Evolutionary conservation across 2,329 filamentous ascomycete species (phyloP).

Genomic region (Exophiala sideris): DNA sequence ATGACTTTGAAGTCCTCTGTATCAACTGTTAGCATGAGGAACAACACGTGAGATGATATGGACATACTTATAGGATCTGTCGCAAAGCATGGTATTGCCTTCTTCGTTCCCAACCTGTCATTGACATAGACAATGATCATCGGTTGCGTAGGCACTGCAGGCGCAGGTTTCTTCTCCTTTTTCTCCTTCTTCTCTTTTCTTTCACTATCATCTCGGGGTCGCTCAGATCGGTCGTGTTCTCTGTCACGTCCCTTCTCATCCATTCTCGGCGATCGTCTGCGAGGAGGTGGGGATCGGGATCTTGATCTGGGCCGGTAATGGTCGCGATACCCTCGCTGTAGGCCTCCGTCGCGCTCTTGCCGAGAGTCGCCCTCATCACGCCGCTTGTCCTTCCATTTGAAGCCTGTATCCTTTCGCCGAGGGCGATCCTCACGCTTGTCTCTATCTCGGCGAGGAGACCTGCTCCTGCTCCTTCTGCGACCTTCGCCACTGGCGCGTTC

Average conservation of each 20-base stretch:
- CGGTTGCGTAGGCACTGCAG: slow-evolving; percentile 56
- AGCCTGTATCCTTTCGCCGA: slow-evolving; percentile 43
- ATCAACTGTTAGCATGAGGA: slow-evolving; percentile 16
- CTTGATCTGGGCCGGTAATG: slow-evolving; percentile 37
- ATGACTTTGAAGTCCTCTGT: slow-evolving; percentile 78
- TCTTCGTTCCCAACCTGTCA: slow-evolving; percentile 93
- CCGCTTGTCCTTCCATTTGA: slow-evolving; percentile 50
- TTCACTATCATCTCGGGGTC: slow-evolving; percentile 9
- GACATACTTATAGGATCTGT: slow-evolving; percentile 68
- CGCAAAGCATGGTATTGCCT: slow-evolving; percentile 82
- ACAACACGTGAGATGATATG: not conserved
- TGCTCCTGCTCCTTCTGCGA: slow-evolving; percentile 44
- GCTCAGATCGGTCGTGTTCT: slow-evolving; percentile 25
- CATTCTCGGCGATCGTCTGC: slow-evolving; percentile 11
- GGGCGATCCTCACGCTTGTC: slow-evolving; percentile 35
- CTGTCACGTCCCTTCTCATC: slow-evolving; percentile 29
- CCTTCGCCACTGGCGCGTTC: slow-evolving; percentile 26
- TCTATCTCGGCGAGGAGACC: slow-evolving; percentile 40
- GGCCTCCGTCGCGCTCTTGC: slow-evolving; percentile 44
- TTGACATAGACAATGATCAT: slow-evolving; percentile 96
- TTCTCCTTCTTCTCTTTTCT: slow-evolving; percentile 26
- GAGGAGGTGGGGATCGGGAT: slow-evolving; percentile 35
- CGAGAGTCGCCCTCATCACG: slow-evolving; percentile 40
- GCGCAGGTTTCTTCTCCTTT: slow-evolving; percentile 26
- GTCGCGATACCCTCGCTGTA: slow-evolving; percentile 53